Conservation (phyloP, 441 rosid genomes). For the Melastoma candidum region DNA sequence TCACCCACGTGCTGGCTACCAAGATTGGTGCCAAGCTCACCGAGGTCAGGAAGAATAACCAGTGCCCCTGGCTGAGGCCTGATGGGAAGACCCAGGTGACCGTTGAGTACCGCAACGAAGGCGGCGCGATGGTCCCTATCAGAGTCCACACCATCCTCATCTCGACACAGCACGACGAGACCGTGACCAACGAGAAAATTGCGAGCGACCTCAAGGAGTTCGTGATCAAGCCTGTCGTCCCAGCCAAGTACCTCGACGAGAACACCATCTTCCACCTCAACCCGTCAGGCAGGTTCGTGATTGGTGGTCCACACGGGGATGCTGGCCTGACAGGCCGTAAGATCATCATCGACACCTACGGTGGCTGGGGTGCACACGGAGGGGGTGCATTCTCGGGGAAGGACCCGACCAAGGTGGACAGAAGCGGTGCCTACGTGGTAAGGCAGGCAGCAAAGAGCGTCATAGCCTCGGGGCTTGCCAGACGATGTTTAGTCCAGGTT, state of each 20-base stretch:
- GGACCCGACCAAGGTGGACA: no score
- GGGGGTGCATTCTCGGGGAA: no score
- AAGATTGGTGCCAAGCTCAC: slow-evolving; percentile 1
- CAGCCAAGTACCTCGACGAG: not conserved
- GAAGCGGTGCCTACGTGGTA: slow-evolving; percentile 11
- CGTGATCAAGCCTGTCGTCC: not conserved
- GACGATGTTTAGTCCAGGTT: slow-evolving; percentile 65
- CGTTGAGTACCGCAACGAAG: slow-evolving; percentile 8
- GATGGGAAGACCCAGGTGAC: slow-evolving; percentile 12
- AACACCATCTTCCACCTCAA: slow-evolving; percentile 13
- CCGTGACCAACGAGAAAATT: slow-evolving; percentile 7
- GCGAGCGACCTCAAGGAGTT: slow-evolving; percentile 6
- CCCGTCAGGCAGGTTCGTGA: slow-evolving; percentile 10
- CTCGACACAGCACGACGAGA: slow-evolving; percentile 9
- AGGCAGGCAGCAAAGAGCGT: slow-evolving; percentile 82
- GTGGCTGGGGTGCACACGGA: no score
- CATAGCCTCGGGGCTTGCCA: slow-evolving; percentile 66
- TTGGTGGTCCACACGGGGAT: slow-evolving; percentile 7
- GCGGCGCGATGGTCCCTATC: slow-evolving; percentile 9
- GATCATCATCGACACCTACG: slow-evolving; percentile 6
- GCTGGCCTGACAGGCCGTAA: slow-evolving; percentile 8
- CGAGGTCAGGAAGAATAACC: slow-evolving; percentile 8
- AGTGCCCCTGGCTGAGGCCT: slow-evolving; percentile 11
- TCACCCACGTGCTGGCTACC: slow-evolving; percentile 9
- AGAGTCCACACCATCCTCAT: slow-evolving; percentile 9